Conservation (phyloP, 2,329 filamentous ascomycete species). For the Venturia aucupariae region DNA sequence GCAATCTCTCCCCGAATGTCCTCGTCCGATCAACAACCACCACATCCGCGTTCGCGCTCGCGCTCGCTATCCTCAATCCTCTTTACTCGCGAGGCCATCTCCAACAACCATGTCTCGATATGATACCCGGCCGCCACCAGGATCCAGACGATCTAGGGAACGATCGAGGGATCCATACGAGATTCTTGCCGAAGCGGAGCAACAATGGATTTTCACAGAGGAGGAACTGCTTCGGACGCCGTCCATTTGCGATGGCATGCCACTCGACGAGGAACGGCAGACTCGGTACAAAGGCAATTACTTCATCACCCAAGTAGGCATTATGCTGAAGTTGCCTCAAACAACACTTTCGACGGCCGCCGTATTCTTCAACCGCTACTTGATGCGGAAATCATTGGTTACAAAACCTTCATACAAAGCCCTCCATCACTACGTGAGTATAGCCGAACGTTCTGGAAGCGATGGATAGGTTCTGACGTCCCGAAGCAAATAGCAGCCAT, state of each 20-base stretch:
- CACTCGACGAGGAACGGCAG: slow-evolving; percentile 66
- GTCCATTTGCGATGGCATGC: slow-evolving; percentile 73
- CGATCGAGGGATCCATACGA: slow-evolving; percentile 24
- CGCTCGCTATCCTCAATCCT: background rate
- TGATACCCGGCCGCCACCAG: background rate
- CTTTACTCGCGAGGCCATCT: background rate
- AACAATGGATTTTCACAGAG: slow-evolving; percentile 83
- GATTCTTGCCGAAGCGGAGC: slow-evolving; percentile 46
- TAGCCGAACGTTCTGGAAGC: background rate
- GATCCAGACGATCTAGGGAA: background rate
- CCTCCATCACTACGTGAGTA: slow-evolving; percentile 67
- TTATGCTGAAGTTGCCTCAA: slow-evolving; percentile 85
- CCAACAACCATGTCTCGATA: background rate
- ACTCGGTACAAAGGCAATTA: slow-evolving; percentile 86
- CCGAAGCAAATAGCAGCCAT: slow-evolving; percentile 72
- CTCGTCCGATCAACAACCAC: background rate
- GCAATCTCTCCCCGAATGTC: background rate
- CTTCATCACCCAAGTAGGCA: slow-evolving; percentile 90
- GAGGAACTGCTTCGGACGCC: slow-evolving; percentile 77
- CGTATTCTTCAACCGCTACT: slow-evolving; percentile 92
- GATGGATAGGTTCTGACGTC: background rate
- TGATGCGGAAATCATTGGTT: slow-evolving; percentile 80
- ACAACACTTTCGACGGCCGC: slow-evolving; percentile 85
- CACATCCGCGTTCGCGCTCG: background rate
- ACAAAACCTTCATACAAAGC: slow-evolving; percentile 55